These are phyloP conservation scores for Hypericum androsaemum DNA, from an alignment of 345 rosid species.

Conservation along the genomic window DNA sequence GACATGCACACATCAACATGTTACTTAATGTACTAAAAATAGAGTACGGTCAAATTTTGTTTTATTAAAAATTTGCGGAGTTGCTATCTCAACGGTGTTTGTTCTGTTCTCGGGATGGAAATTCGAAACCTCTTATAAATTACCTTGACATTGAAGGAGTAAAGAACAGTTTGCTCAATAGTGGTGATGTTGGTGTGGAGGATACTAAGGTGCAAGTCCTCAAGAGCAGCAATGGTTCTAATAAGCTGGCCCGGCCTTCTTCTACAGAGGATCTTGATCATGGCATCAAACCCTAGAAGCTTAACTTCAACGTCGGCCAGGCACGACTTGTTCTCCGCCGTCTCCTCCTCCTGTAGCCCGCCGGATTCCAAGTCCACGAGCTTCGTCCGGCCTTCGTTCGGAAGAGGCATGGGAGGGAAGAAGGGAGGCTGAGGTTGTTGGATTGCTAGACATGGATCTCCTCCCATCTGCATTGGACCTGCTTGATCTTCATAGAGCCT, in stretches of 20 bases:
- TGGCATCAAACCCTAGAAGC: constrained; percentile 81
- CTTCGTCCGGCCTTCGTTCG: constrained; percentile 31
- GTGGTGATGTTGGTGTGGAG: constrained; percentile 93
- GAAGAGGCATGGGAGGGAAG: constrained; percentile 27
- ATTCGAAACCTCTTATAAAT: too few species aligned
- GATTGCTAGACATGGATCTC: too few species aligned
- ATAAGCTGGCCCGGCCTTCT: constrained; percentile 86
- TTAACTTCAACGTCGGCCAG: constrained; percentile 90
- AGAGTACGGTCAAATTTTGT: too few species aligned
- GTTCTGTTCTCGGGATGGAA: too few species aligned
- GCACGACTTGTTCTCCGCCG: constrained; percentile 73
- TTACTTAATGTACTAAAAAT: too few species aligned
- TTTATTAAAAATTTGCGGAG: too few species aligned
- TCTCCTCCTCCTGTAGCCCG: constrained; percentile 58
- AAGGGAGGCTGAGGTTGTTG: constrained; percentile 17
- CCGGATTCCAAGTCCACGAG: constrained; percentile 28
- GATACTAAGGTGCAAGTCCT: constrained; percentile 79
- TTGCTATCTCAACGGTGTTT: too few species aligned
- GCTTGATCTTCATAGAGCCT: constrained; percentile 44
- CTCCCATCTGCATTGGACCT: too few species aligned
- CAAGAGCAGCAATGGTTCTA: constrained; percentile 78
- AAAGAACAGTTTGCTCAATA: constrained; percentile 89
- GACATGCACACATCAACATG: too few species aligned
- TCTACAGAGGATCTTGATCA: constrained; percentile 81
- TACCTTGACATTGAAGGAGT: constrained; percentile 94